phyloP scores from a whole-genome alignment of 1,284 basidiomycete species.

The Boletus sp. region DNA sequence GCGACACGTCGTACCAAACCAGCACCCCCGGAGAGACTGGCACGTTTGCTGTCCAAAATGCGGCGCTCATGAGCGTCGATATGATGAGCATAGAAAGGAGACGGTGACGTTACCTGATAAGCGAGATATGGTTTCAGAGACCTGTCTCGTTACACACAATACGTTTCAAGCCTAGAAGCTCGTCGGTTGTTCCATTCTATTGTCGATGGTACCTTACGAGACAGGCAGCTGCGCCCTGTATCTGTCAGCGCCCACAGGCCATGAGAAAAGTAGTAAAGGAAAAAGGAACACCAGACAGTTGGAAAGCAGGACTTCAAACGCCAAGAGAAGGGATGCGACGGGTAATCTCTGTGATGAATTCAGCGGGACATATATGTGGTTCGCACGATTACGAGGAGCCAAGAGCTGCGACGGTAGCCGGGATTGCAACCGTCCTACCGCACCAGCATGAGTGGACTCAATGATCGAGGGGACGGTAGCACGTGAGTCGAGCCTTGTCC shows the following conservation, averaged over 20 bases:
- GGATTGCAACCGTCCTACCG: neutral
- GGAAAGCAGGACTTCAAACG: neutral
- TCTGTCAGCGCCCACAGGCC: neutral
- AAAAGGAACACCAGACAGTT: neutral
- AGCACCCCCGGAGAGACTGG: neutral
- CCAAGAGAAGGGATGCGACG: too few species aligned
- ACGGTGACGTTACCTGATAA: conserved; percentile 23
- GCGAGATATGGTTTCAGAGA: conserved; percentile 20
- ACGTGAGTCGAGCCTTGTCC: conserved; percentile 27
- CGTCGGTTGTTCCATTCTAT: neutral
- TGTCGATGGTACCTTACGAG: neutral
- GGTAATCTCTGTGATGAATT: too few species aligned
- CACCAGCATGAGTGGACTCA: neutral
- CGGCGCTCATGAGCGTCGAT: conserved; percentile 8
- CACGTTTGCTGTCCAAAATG: neutral
- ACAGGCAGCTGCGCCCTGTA: conserved; percentile 6
- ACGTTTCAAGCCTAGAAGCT: conserved; percentile 23
- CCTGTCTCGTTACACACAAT: neutral
- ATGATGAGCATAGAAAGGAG: neutral
- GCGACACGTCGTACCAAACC: too few species aligned
- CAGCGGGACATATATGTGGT: neutral
- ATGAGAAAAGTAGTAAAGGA: neutral
- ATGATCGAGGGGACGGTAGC: conserved; percentile 2
- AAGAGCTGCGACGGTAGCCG: conserved; percentile 3
- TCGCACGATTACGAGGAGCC: conserved; percentile 3